Evolutionary conservation across 2,329 filamentous ascomycete species (phyloP).

Genomic region (Thelonectria rubi): DNA sequence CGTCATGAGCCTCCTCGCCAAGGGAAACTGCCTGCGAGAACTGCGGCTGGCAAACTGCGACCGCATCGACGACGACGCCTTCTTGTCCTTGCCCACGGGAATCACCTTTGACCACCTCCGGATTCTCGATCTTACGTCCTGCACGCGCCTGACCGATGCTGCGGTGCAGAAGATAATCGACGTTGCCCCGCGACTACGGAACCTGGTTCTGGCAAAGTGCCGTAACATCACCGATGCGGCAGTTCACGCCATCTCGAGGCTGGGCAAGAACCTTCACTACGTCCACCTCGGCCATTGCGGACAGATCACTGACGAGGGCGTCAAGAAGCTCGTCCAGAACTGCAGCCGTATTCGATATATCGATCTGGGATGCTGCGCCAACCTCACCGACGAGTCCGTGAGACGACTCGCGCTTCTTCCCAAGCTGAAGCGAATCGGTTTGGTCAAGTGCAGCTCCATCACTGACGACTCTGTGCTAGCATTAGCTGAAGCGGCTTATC

Average conservation of each 20-base stretch:
- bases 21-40: slow-evolving; percentile 86
- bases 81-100: slow-evolving; percentile 76
- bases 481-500: slow-evolving; percentile 75
- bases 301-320: slow-evolving; percentile 88
- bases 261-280: slow-evolving; percentile 97
- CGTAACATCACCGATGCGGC: slow-evolving; percentile 89
- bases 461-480: slow-evolving; percentile 90
- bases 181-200: slow-evolving; percentile 86
- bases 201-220: slow-evolving; percentile 94
- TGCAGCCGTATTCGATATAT: slow-evolving; percentile 98
- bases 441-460: slow-evolving; percentile 92
- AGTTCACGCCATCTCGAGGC: slow-evolving; percentile 84
- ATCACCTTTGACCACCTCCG: slow-evolving; percentile 85
- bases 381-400: slow-evolving; percentile 88
- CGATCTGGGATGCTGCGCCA: slow-evolving; percentile 92
- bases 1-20: slow-evolving; percentile 80
- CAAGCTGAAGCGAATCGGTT: slow-evolving; percentile 91
- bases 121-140: slow-evolving; percentile 93
- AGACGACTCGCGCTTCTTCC: slow-evolving; percentile 84
- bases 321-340: slow-evolving; percentile 81
- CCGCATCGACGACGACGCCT: slow-evolving; percentile 86
- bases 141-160: slow-evolving; percentile 82
- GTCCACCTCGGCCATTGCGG: slow-evolving; percentile 94
- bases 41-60: slow-evolving; percentile 86
- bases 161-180: slow-evolving; percentile 89